phyloP scores from a whole-genome alignment of 257 asterid genomes.

The Jasminum sambac region DNA sequence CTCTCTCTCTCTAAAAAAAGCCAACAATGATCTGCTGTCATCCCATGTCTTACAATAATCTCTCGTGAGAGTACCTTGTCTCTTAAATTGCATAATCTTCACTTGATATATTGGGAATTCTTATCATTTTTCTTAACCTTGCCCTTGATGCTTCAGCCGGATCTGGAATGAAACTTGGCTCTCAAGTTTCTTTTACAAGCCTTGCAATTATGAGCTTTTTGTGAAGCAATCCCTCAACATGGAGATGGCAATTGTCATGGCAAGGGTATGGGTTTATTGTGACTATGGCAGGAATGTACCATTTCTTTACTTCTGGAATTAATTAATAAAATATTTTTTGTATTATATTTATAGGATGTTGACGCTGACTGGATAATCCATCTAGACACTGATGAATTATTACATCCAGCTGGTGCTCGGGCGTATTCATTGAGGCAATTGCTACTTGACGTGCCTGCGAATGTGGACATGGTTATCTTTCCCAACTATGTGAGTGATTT shows the following conservation, averaged over 20 bases:
- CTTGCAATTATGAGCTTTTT: constrained; percentile 96
- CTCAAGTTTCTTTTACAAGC: constrained; percentile 93
- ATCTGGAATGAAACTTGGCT: constrained; percentile 98
- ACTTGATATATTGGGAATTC: constrained; percentile 12
- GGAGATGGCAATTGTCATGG: constrained; percentile 98
- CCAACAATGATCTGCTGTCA: neutral
- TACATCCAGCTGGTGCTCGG: constrained; percentile 90
- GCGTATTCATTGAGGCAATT: constrained; percentile 90
- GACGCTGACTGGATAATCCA: constrained; percentile 97
- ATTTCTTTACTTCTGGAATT: neutral
- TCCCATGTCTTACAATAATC: constrained; percentile 5
- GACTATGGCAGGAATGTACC: constrained; percentile 7
- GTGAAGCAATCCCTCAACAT: constrained; percentile 94
- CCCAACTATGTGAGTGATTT: constrained; percentile 82
- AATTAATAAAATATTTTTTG: constrained; percentile 8
- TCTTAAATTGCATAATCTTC: constrained; percentile 9
- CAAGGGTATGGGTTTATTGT: constrained; percentile 62
- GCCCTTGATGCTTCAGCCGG: constrained; percentile 59
- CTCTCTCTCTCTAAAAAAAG: too few relatives aligned
- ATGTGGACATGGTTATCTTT: constrained; percentile 95
- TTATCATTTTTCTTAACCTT: constrained; percentile 23
- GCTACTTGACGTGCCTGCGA: constrained; percentile 76
- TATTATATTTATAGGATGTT: constrained; percentile 57
- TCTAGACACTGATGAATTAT: constrained; percentile 92
- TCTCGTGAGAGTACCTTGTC: constrained; percentile 14